These are phyloP conservation scores for Didymella keratinophila DNA, from an alignment of 2,329 filamentous ascomycete species.

Conservation along the genomic window DNA sequence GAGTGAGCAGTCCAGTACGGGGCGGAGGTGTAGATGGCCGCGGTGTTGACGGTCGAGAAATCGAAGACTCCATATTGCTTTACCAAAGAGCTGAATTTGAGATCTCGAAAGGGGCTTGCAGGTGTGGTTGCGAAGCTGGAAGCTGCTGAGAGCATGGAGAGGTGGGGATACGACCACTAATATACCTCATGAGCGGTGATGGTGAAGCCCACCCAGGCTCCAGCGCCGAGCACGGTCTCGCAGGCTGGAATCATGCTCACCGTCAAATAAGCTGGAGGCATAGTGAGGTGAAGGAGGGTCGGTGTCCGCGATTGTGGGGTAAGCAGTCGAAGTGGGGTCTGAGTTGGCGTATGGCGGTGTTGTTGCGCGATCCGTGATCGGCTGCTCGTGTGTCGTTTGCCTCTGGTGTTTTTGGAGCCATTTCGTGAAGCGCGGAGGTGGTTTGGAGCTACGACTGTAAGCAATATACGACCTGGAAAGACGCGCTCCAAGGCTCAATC, in stretches of 20 bases:
- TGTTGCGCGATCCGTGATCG: background rate
- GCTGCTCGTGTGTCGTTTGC: too few relatives aligned
- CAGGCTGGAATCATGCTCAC: background rate
- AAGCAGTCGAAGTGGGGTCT: background rate
- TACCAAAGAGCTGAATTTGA: background rate
- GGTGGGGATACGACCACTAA: background rate
- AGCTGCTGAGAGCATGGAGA: background rate
- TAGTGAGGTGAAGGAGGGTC: conserved; percentile 6
- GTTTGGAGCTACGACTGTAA: conserved; percentile 2
- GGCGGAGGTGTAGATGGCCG: conserved; percentile 21
- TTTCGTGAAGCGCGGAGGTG: too few relatives aligned
- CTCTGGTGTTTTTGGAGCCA: too few relatives aligned
- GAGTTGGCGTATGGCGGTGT: background rate
- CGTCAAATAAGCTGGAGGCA: conserved; percentile 1
- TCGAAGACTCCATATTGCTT: conserved; percentile 10
- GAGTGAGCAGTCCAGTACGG: conserved; percentile 23
- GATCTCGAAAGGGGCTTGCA: background rate
- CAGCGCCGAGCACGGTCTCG: background rate
- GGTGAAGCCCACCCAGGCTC: conserved; percentile 3
- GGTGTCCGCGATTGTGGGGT: background rate
- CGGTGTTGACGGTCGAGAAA: conserved; percentile 19
- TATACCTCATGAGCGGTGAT: background rate
- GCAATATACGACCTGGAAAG: background rate
- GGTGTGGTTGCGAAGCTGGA: too few relatives aligned
- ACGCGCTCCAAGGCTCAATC: background rate